Base-by-base conservation (phyloP, 495 filamentous ascomycete species). In the Parmelia sp. region DNA sequence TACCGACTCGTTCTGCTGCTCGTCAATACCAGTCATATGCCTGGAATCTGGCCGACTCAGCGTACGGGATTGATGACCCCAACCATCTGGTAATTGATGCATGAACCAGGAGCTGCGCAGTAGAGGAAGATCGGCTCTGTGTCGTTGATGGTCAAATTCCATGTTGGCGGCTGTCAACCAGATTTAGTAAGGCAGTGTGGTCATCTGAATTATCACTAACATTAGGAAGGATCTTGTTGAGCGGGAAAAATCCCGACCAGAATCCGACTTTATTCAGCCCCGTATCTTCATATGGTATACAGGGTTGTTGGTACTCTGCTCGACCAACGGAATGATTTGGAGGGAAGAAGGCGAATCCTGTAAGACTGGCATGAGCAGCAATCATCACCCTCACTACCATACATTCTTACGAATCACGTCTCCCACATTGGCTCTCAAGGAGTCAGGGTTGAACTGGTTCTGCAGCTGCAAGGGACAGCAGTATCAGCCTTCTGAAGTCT, bases 81-180 rank as follows among this genome's bases (percentile, higher is more conserved):
- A 11, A 80, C 75, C 76, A 79, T 79, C 37, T 73, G 74, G 63
- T 77, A 78, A 6, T 66, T 62, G 9, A 68, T 61, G 57, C 77
- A 80, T 36, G 76, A 80, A 45, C 71, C 71, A 15, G 74, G 67
- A 1, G 75, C 78, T 1, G 75, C 77, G 45, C 76, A 87, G 73
- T 88, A 88, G 74, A 78, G 86, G 70, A 84, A 87, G 37, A 85
- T 78, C 6, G 84, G 82, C 8, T 76, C 66, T 1, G 83, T 86
- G 70, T 80, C 76, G 68, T 86, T 86, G 68, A 88, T 74, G 9
- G 67, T 71, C 19, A 86, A 61, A 49, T 72, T 72, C 73, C 75
- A 87, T 31, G 63, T 69, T 44, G 80, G 80, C 17, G 73, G 76
- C 78, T 86, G 49, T 27, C 67, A 44, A 57, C n/a, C 42, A 11